Evolutionary conservation across 2,329 filamentous ascomycete genomes (phyloP).

Genomic region (Stachybotrys chlorohalonatus): DNA sequence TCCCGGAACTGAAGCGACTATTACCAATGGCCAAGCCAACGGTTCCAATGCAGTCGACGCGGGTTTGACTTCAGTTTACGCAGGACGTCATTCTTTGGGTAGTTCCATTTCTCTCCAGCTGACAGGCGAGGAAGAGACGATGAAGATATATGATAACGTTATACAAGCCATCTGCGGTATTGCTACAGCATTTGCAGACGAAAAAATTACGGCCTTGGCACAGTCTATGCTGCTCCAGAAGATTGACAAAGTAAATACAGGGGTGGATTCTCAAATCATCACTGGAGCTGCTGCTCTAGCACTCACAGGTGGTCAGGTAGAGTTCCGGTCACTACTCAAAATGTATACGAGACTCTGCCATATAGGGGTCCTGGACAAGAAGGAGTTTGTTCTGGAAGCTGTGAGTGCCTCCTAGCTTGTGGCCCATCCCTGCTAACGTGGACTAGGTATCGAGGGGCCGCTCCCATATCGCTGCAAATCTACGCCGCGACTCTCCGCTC

Average conservation of each 20-base stretch:
- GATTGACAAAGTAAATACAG: conserved; percentile 70
- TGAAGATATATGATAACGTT: conserved; percentile 73
- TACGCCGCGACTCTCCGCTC: conserved; percentile 60
- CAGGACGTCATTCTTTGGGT: conserved; percentile 50
- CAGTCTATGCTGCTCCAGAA: conserved; percentile 97
- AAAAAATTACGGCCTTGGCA: conserved; percentile 86
- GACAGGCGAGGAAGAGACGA: conserved; percentile 69
- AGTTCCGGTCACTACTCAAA: conserved; percentile 80
- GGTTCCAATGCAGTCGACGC: conserved; percentile 30
- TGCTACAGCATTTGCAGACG: conserved; percentile 69
- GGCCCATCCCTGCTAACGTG: neutral
- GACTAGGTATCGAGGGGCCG: conserved; percentile 65
- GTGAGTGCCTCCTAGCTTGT: conserved; percentile 35
- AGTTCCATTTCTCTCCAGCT: conserved; percentile 73
- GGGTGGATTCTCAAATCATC: conserved; percentile 79
- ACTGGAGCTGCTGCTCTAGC: conserved; percentile 72
- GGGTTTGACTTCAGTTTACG: conserved; percentile 35
- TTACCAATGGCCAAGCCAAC: conserved; percentile 42
- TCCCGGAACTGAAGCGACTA: conserved; percentile 49
- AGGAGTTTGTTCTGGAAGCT: conserved; percentile 59
- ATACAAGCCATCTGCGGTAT: conserved; percentile 93
- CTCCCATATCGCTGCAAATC: conserved; percentile 63
- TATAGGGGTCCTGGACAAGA: conserved; percentile 61
- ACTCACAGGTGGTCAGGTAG: conserved; percentile 65
- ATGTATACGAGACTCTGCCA: conserved; percentile 69